A percentile compares a stretch with the other conserved stretches of the same genome.
Conservation (phyloP, 345 rosid genomes). For the Populus ilicifolia region DNA sequence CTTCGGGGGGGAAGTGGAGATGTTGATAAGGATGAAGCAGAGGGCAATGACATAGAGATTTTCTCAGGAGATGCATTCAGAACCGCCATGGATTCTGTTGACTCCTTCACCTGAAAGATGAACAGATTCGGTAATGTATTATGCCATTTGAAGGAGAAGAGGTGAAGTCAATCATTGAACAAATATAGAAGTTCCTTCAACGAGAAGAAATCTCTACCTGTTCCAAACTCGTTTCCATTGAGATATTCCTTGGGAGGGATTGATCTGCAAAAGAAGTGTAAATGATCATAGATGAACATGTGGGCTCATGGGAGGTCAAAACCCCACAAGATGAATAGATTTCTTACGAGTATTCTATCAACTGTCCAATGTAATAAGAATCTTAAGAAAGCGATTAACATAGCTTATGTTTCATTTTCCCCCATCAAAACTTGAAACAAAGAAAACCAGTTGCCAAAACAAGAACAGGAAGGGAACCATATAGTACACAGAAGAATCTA, state of each 20-base stretch:
- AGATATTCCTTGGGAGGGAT: constrained; percentile 57
- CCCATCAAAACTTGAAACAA: background rate
- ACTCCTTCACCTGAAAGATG: constrained; percentile 44
- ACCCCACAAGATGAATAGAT: background rate
- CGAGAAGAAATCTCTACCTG: constrained; percentile 48
- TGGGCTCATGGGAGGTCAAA: background rate
- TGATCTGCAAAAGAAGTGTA: constrained; percentile 45
- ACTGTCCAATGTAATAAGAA: background rate
- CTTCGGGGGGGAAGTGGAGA: constrained; percentile 52
- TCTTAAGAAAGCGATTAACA: background rate
- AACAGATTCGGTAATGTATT: constrained; percentile 12
- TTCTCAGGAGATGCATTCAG: constrained; percentile 53
- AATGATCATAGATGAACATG: constrained; percentile 12
- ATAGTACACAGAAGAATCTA: background rate
- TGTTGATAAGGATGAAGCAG: constrained; percentile 53
- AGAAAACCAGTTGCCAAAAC: background rate
- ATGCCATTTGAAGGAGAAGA: constrained; percentile 10
- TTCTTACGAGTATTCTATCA: background rate
- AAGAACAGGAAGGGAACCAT: background rate
- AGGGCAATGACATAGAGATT: constrained; percentile 57
- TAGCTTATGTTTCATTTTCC: background rate
- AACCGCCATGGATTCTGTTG: constrained; percentile 43
- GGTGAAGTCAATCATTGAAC: background rate
- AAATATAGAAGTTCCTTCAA: constrained; percentile 9
- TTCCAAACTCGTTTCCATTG: constrained; percentile 54